A percentile compares a stretch with the other conserved stretches of the same genome.
phyloP scores from a whole-genome alignment of 1,139 yeast species.

The Schizosaccharomyces versatilis region DNA sequence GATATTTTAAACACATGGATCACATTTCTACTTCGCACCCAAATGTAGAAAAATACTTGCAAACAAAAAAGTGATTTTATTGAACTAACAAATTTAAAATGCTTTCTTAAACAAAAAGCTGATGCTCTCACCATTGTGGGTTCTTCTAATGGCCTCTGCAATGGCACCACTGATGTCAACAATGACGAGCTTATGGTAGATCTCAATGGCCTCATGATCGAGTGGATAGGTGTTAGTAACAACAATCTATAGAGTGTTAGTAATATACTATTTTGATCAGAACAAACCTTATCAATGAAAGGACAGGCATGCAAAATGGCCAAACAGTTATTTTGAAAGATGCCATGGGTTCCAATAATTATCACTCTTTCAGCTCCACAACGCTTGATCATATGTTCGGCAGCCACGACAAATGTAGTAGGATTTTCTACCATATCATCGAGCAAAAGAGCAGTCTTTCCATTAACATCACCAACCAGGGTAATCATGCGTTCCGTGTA shows the following conservation, averaged over 20 bases:
- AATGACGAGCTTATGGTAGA: slow-evolving; percentile 40
- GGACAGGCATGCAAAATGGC: slow-evolving; percentile 56
- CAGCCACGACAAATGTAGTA: slow-evolving; percentile 82
- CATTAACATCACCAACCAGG: slow-evolving; percentile 83
- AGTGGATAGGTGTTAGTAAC: slow-evolving; percentile 94
- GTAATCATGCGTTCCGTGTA: slow-evolving; percentile 78
- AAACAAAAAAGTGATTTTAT: too few relatives aligned
- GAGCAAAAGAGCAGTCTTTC: slow-evolving; percentile 72
- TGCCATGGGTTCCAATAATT: slow-evolving; percentile 87
- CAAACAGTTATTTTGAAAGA: slow-evolving; percentile 68
- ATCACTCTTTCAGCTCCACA: slow-evolving; percentile 89
- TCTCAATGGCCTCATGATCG: slow-evolving; percentile 33
- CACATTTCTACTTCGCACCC: neutral
- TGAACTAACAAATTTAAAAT: neutral
- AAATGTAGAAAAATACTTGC: neutral
- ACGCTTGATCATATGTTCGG: slow-evolving; percentile 81
- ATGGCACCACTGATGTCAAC: slow-evolving; percentile 88
- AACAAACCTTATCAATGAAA: slow-evolving; percentile 42
- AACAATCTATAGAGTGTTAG: slow-evolving; percentile 28
- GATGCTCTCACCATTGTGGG: slow-evolving; percentile 91
- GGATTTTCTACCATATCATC: slow-evolving; percentile 97
- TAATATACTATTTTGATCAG: neutral
- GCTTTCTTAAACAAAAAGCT: slow-evolving; percentile 32
- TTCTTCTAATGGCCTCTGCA: slow-evolving; percentile 96
- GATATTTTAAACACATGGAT: too few relatives aligned